phyloP scores from a whole-genome alignment of 2,329 filamentous ascomycete genomes.

The Talaromyces sp. region DNA sequence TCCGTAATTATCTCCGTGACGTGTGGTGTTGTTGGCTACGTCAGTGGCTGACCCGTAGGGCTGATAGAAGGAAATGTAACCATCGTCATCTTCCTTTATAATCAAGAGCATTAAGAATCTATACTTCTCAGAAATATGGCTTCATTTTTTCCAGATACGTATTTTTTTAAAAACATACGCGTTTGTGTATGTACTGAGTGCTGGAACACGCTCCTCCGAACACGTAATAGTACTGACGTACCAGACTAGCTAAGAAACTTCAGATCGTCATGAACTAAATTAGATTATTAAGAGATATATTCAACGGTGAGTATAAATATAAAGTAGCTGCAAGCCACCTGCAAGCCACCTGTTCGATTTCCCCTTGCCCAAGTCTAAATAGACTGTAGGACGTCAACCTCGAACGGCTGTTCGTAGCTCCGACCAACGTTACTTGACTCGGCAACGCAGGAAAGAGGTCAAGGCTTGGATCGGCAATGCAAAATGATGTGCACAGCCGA shows the following conservation, averaged over 20 bases:
- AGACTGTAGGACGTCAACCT: background rate
- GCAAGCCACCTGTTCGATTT: constrained; percentile 8
- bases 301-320: background rate
- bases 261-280: background rate
- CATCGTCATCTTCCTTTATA: background rate
- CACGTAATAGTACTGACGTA: background rate
- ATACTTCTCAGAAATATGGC: background rate
- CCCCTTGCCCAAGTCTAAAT: background rate
- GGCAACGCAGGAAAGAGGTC: background rate
- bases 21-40: background rate
- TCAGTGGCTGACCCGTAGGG: background rate
- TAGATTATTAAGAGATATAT: background rate
- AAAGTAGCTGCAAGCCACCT: constrained; percentile 11
- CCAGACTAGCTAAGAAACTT: background rate
- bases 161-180: background rate
- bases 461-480: constrained; percentile 1
- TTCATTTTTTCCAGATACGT: background rate
- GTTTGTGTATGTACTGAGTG: background rate
- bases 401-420: background rate
- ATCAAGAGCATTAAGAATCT: background rate
- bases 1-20: background rate
- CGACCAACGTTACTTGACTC: background rate
- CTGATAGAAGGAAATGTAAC: background rate
- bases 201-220: background rate
- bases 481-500: background rate